Evolutionary conservation across 1,284 basidiomycete species (phyloP).

Genomic region (Microbotryum saponariae): DNA sequence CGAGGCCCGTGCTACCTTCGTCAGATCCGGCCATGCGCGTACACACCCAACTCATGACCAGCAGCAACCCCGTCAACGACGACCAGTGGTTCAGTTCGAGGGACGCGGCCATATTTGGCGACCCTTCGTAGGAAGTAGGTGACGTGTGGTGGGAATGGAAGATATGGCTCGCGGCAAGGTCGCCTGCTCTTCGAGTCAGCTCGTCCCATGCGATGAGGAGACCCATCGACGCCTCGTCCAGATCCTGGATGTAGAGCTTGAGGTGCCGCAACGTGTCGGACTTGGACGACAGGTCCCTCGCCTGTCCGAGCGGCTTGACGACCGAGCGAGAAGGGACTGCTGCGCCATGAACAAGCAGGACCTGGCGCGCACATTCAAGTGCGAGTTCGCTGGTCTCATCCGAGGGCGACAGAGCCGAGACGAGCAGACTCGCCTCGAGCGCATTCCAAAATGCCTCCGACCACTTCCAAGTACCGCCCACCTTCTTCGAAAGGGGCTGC

Average conservation of each 20-base stretch:
- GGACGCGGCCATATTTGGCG: neutral
- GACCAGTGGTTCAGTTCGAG: neutral
- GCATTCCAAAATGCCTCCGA: no score
- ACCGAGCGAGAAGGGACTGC: no score
- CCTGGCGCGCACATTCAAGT: neutral
- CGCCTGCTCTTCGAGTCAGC: constrained; percentile 3
- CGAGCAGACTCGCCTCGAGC: neutral
- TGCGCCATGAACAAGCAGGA: neutral
- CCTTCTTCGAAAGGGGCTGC: no score
- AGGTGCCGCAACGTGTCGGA: neutral
- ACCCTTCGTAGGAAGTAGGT: neutral
- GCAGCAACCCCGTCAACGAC: neutral
- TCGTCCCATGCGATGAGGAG: constrained; percentile 7
- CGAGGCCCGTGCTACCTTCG: no score
- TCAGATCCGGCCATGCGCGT: no score
- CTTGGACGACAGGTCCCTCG: neutral
- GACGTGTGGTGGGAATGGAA: neutral
- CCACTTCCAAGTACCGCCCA: no score
- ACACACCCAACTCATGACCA: neutral
- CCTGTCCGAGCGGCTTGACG: neutral
- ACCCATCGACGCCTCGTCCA: neutral
- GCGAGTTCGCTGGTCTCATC: neutral
- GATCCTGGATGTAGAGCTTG: neutral
- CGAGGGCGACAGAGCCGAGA: neutral
- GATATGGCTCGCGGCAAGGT: constrained; percentile 5